Base-by-base conservation (phyloP, 2,329 filamentous ascomycete genomes). In the Thelonectria blattea region DNA sequence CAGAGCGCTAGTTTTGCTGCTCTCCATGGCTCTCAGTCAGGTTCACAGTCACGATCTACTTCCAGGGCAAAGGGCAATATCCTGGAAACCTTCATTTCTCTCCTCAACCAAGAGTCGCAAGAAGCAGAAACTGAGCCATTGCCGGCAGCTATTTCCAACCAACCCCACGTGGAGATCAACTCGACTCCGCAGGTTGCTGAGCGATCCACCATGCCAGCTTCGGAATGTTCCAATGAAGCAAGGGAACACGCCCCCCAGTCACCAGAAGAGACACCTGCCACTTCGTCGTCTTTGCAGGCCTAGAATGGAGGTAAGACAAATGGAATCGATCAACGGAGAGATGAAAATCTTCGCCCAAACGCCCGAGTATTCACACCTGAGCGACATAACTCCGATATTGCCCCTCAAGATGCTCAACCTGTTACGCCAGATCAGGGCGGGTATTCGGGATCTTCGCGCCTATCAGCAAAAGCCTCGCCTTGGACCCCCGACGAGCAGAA, bases 71-170 rank as follows among this genome's bases (percentile, higher is more conserved):
- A 37, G 20, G 51, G n/a, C 3, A 58, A 34, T 9, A 62, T 73
- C 10, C 52, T 69, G 8, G 61, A 60, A 5, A 65, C 60, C 1
- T 69, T 72, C 42, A 65, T 66, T 20, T 56, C 64, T 12, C 48
- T 70, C 10, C 55, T 66, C 22, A 53, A 49, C 15, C 50, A 57
- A 11, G 51, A 51, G 14, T 41, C 50, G 2, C 59, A 62, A 1
- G 57, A 53, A 18, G 50, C 62, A 15, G 42, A 53, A 14, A 51
- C 54, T 2, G 48, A 32, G 14, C 27, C 17, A 3, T 3, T 39
- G 3, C 27, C 54, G 14, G 8, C 22, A n/a, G 22, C 24, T 14
- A 52, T 41, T 20, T 18, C 32, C 9, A 24, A 39, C 10, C 27
- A 18, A 9, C 43, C 34, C 10, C 37, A n/a, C 14, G 41, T 47